Evolutionary conservation across 768 basidiomycete genomes (phyloP).

Genomic region (Leccinellum albellum): DNA sequence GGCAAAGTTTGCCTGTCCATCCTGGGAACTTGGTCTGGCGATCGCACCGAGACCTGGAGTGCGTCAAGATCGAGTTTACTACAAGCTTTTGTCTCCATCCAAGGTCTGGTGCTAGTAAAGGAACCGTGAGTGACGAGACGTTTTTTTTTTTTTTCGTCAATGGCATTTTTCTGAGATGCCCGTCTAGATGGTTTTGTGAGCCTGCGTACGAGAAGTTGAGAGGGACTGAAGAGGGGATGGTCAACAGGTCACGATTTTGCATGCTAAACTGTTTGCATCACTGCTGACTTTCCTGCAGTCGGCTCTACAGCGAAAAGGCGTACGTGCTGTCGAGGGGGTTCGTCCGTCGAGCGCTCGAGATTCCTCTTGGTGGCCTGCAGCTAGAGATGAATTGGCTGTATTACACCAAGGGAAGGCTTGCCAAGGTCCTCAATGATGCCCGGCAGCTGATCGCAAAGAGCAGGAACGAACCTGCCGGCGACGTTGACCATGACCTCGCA

Average conservation of each 20-base stretch:
- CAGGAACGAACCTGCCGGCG: slow-evolving; percentile 32
- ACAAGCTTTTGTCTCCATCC: slow-evolving; percentile 91
- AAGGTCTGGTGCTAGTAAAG: slow-evolving; percentile 88
- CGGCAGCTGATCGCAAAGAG: slow-evolving; percentile 67
- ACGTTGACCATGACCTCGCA: slow-evolving; percentile 42
- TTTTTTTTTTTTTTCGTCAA: neutral
- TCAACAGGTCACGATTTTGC: slow-evolving; percentile 62
- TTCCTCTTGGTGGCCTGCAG: slow-evolving; percentile 68
- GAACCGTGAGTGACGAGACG: slow-evolving; percentile 64
- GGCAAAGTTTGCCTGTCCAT: slow-evolving; percentile 94
- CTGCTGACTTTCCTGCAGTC: slow-evolving; percentile 42
- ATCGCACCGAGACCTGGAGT: slow-evolving; percentile 85
- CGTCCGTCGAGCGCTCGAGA: slow-evolving; percentile 82
- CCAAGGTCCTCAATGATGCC: slow-evolving; percentile 65
- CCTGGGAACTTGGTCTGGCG: slow-evolving; percentile 89
- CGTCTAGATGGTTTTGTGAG: slow-evolving; percentile 78
- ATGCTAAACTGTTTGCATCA: neutral
- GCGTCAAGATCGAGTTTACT: slow-evolving; percentile 79
- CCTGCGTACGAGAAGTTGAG: slow-evolving; percentile 91
- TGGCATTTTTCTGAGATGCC: slow-evolving; percentile 2
- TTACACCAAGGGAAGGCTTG: slow-evolving; percentile 55
- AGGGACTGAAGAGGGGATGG: slow-evolving; percentile 84
- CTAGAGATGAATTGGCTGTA: slow-evolving; percentile 75
- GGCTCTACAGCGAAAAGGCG: slow-evolving; percentile 90
- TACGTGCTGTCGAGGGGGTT: slow-evolving; percentile 89